Evolutionary conservation across 2,329 filamentous ascomycete species (phyloP).

Genomic region (Xylariaceae sp.): DNA sequence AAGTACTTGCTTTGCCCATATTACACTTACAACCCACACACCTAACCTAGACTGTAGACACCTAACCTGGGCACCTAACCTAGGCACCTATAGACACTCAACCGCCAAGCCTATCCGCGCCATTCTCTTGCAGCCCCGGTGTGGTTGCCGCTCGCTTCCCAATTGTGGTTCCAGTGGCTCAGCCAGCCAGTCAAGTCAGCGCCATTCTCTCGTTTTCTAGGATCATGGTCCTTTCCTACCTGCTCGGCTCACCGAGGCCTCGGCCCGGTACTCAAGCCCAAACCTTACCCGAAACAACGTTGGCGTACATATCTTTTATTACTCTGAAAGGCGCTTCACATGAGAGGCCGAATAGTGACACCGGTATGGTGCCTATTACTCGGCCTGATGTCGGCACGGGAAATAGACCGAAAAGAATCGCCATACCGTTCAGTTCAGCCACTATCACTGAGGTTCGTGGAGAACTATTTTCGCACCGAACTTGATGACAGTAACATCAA

Average conservation of each 20-base stretch:
- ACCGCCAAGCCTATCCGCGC: neutral
- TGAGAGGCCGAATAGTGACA: neutral
- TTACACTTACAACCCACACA: too few relatives aligned
- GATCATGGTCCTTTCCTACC: slow-evolving; percentile 1
- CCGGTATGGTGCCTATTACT: neutral
- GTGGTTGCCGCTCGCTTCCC: neutral
- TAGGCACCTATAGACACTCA: neutral
- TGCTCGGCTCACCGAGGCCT: slow-evolving; percentile 14
- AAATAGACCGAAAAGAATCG: neutral
- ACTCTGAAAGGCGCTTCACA: neutral
- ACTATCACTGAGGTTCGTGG: neutral
- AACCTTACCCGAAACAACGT: neutral
- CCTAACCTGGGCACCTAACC: too few relatives aligned
- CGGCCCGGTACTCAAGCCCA: neutral
- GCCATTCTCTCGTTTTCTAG: neutral
- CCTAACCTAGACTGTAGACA: too few relatives aligned
- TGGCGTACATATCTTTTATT: neutral
- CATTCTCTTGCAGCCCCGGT: neutral
- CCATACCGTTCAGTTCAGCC: neutral
- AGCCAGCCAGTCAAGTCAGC: neutral
- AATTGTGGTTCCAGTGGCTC: slow-evolving; percentile 9
- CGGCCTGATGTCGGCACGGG: slow-evolving; percentile 7
- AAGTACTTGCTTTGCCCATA: neutral
- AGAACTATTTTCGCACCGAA: neutral
- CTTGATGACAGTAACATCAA: neutral